These are phyloP conservation scores for Coleophoma cylindrospora DNA, from an alignment of 2,329 filamentous ascomycete genomes.

Conservation along the genomic window DNA sequence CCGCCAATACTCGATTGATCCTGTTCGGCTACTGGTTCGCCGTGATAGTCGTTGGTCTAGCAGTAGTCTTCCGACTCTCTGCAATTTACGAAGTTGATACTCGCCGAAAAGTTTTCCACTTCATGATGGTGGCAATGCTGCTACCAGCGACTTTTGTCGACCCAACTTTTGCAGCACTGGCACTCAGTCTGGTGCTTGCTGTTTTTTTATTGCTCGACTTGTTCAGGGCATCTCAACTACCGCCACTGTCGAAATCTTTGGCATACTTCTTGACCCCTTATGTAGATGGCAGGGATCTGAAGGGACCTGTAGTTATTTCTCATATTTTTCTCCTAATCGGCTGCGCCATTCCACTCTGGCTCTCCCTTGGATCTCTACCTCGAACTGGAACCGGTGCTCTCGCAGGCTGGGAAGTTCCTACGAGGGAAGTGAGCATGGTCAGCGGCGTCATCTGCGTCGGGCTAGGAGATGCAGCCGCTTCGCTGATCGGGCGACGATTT, in stretches of 20 bases:
- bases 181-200: slow-evolving; percentile 72
- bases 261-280: slow-evolving; percentile 87
- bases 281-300: slow-evolving; percentile 87
- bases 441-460: slow-evolving; percentile 91
- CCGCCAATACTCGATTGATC: slow-evolving; percentile 76
- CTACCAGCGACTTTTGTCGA: slow-evolving; percentile 83
- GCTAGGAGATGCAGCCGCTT: slow-evolving; percentile 90
- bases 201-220: slow-evolving; percentile 87
- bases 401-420: slow-evolving; percentile 69
- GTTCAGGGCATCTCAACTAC: slow-evolving; percentile 84
- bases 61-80: slow-evolving; percentile 70
- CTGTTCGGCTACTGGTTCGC: slow-evolving; percentile 68
- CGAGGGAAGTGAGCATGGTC: slow-evolving; percentile 82
- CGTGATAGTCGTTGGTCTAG: slow-evolving; percentile 67
- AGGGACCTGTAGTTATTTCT: slow-evolving; percentile 89
- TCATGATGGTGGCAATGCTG: slow-evolving; percentile 97
- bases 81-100: slow-evolving; percentile 88
- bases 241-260: slow-evolving; percentile 80
- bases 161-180: slow-evolving; percentile 75
- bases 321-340: slow-evolving; percentile 95
- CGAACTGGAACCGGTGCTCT: slow-evolving; percentile 51
- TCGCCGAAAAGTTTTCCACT: slow-evolving; percentile 93
- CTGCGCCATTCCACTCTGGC: slow-evolving; percentile 91
- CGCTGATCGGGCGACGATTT: slow-evolving; percentile 80
- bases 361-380: slow-evolving; percentile 68